phyloP scores from a whole-genome alignment of 805 yeast genomes.

The Nakazawaea molendinolei region DNA sequence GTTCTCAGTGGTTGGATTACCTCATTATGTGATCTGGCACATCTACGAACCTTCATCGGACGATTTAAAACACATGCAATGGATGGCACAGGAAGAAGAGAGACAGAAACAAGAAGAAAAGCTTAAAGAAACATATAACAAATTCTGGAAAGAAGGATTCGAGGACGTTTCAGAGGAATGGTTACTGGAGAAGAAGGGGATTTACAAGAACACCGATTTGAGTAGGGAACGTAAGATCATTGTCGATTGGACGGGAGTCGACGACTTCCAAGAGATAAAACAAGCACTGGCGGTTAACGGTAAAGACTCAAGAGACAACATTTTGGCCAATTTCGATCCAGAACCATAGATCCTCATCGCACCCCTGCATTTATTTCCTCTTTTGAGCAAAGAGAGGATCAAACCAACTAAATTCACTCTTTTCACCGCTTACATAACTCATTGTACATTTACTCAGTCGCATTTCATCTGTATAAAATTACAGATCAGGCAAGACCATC shows the following conservation, averaged over 20 bases:
- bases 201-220: conserved; percentile 73
- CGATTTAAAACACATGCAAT: conserved; percentile 76
- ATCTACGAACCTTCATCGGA: conserved; percentile 93
- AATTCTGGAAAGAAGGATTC: conserved; percentile 73
- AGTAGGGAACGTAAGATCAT: conserved; percentile 37
- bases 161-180: conserved; percentile 69
- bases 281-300: conserved; percentile 6
- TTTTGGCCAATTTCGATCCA: conserved; percentile 15
- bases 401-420: neutral
- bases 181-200: conserved; percentile 61
- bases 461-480: no score
- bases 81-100: conserved; percentile 79
- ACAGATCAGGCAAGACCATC: no score
- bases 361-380: no score
- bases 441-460: neutral
- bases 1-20: conserved; percentile 78
- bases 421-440: neutral
- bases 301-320: conserved; percentile 8
- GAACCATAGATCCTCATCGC: neutral
- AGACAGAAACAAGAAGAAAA: conserved; percentile 57
- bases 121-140: conserved; percentile 57
- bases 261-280: conserved; percentile 22
- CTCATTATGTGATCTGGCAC: conserved; percentile 96
- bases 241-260: conserved; percentile 69
- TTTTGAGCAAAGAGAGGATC: no score